These are phyloP conservation scores for Aspergillus tubingensis DNA, from an alignment of 2,329 filamentous ascomycete genomes.

Conservation along the genomic window DNA sequence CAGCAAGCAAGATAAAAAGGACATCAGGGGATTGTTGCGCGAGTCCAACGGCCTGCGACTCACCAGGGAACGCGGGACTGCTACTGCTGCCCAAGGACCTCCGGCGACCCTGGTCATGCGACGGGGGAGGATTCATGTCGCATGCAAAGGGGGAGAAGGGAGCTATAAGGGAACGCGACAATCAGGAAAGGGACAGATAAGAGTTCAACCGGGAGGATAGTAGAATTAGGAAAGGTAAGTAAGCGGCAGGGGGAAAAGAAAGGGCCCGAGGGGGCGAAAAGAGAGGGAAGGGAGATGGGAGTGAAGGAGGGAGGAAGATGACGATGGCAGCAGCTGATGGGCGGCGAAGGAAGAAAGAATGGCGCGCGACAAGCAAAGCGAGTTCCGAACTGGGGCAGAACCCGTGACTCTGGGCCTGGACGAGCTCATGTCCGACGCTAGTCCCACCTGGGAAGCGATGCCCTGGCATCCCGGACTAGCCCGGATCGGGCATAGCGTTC, in stretches of 20 bases:
- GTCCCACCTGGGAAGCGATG: conserved; percentile 26
- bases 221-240: conserved; percentile 4
- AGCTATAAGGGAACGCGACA: conserved; percentile 3
- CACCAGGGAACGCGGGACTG: conserved; percentile 41
- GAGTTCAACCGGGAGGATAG: neutral
- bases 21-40: neutral
- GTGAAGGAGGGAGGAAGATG: conserved; percentile 13
- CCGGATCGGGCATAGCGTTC: conserved; percentile 36
- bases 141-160: conserved; percentile 21
- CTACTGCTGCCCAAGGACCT: conserved; percentile 40
- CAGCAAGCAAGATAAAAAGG: neutral
- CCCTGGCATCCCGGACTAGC: conserved; percentile 18
- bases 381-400: conserved; percentile 29
- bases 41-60: conserved; percentile 27
- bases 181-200: conserved; percentile 2
- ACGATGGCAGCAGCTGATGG: conserved; percentile 21
- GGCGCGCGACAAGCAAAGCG: conserved; percentile 11
- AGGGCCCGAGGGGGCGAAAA: conserved; percentile 2
- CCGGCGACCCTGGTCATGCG: conserved; percentile 37
- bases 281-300: neutral
- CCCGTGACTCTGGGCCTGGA: conserved; percentile 37
- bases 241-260: conserved; percentile 11
- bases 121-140: conserved; percentile 40
- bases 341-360: conserved; percentile 3
- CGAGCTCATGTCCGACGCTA: conserved; percentile 32